A percentile compares a stretch with the other conserved stretches of the same genome.
These are phyloP conservation scores for Syzygium syzygioides DNA, from an alignment of 441 rosid species.

Conservation along the genomic window DNA sequence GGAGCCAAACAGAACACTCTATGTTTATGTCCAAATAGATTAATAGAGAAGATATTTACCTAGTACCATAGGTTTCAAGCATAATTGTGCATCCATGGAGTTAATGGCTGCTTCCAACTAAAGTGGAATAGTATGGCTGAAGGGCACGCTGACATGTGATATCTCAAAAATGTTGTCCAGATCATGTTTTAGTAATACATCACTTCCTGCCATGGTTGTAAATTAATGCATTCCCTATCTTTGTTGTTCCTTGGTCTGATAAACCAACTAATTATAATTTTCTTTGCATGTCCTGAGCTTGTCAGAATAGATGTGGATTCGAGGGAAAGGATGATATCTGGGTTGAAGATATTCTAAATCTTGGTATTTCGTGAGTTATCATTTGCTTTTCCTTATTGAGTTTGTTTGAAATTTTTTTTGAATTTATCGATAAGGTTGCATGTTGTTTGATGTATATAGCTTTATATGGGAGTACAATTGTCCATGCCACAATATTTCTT, in stretches of 20 bases:
- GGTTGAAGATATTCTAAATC: conserved; percentile 94
- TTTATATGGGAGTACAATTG: neutral
- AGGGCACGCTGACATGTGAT: neutral
- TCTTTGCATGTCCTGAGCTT: conserved; percentile 6
- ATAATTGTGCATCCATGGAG: neutral
- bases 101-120: neutral
- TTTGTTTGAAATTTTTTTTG: neutral
- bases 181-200: neutral
- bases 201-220: neutral
- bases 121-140: neutral
- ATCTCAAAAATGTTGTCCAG: neutral
- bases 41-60: neutral
- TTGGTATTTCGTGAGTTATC: conserved; percentile 82
- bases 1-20: neutral
- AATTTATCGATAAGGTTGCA: neutral
- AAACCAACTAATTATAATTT: neutral
- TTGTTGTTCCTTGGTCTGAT: neutral
- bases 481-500: neutral
- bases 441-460: neutral
- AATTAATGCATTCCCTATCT: neutral
- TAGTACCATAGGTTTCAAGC: neutral
- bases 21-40: neutral
- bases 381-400: conserved; percentile 1
- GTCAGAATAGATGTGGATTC: conserved; percentile 95
- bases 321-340: conserved; percentile 86